phyloP scores from a whole-genome alignment of 345 rosid genomes.

The Euphorbia tirucalli region DNA sequence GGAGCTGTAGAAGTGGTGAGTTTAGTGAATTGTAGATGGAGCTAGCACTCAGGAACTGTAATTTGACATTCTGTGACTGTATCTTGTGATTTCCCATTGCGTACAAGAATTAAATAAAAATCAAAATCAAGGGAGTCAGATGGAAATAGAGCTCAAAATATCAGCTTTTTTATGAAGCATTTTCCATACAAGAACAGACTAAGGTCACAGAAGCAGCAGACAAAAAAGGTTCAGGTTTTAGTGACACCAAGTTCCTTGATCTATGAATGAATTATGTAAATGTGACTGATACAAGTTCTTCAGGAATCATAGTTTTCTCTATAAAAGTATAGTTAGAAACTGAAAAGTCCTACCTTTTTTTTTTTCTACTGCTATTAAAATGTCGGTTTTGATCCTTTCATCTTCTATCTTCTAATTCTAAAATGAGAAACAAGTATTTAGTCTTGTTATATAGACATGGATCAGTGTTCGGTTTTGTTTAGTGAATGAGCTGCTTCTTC shows the following conservation, averaged over 20 bases:
- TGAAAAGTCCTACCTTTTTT: too few relatives aligned
- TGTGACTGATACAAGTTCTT: constrained; percentile 25
- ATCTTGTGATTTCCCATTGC: constrained; percentile 1
- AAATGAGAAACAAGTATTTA: too few relatives aligned
- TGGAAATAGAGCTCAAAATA: constrained; percentile 12
- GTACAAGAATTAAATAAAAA: constrained; percentile 15
- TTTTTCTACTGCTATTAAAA: neutral
- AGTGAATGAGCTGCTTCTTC: constrained; percentile 17
- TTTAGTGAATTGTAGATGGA: constrained; percentile 41
- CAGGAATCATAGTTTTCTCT: constrained; percentile 4
- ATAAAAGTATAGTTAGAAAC: neutral
- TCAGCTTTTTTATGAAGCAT: constrained; percentile 1
- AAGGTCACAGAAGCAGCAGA: neutral
- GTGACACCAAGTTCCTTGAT: neutral
- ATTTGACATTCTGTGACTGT: neutral
- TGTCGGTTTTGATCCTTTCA: too few relatives aligned
- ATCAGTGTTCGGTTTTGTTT: neutral
- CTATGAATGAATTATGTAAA: too few relatives aligned
- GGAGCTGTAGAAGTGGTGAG: constrained; percentile 63
- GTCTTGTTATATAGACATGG: too few relatives aligned
- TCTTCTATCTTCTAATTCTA: too few relatives aligned
- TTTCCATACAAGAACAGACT: neutral
- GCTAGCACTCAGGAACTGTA: neutral
- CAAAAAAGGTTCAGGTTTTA: neutral
- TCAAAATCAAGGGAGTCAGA: neutral